Evolutionary conservation across 805 yeast species (phyloP), one percentile per base, ranked within the genome.

Genomic region (Kockiozyma suomiensis): DNA sequence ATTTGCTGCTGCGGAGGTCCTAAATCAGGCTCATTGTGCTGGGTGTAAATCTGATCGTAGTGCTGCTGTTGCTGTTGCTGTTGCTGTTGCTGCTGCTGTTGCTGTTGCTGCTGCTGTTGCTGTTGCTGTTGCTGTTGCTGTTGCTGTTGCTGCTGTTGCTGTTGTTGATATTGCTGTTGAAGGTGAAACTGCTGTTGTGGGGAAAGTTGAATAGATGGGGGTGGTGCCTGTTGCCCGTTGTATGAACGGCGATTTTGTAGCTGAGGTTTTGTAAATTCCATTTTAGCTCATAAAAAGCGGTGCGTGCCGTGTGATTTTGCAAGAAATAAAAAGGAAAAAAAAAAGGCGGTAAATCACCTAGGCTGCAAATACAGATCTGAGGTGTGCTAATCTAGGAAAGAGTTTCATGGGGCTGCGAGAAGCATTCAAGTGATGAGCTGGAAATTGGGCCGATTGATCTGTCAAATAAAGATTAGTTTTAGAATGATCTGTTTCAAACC

Each of bases 221-320:
- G 26, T 1, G 47, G 35, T 19, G 47, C 54, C 28, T 38, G 52
- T 32, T 52, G 52, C 17, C 35, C 47, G 26, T 50, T 50, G 45
- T 58, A 49, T 28, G 58, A 53, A 30, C 55, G 48, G 26, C 61
- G 52, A 32, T 48, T 25, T 37, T 57, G 61, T 23, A 51, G 32
- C 43, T 43, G 56, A 19, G 57, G 55, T 52, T 49, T 33, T 13
- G 53, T 56, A 35, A 50, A 56, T 25, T 50, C 55, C 60, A 56
- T 56, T 17, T 25, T 19, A 19, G 51, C 37, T 25, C 40, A 35
- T n/a, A n/a, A n/a, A n/a, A n/a, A 51, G 42, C 25, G 4, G 8
- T 10, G 35, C 32, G n/a, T n/a, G n/a, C n/a, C n/a, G n/a, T n/a
- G n/a, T n/a, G n/a, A n/a, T n/a, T n/a, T n/a, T n/a, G n/a, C n/a